phyloP scores from a whole-genome alignment of 2,329 filamentous ascomycete species.

The Simplicillium aogashimaense region DNA sequence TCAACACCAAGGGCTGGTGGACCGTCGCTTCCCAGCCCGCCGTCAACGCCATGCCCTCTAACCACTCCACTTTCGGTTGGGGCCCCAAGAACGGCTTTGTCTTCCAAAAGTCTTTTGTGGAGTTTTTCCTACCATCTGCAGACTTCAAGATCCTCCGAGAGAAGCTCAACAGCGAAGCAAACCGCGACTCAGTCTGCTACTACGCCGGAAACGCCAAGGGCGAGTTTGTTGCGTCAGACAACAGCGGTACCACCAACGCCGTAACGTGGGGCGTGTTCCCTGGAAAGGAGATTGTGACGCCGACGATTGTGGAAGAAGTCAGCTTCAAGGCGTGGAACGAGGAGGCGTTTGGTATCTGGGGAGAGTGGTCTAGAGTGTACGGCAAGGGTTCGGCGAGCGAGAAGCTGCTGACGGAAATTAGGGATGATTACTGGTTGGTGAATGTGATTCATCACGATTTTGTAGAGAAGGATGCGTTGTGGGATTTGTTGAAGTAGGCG shows the following conservation, averaged over 20 bases:
- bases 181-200: slow-evolving; percentile 65
- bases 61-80: slow-evolving; percentile 80
- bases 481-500: slow-evolving; percentile 46
- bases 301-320: slow-evolving; percentile 92
- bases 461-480: slow-evolving; percentile 60
- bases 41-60: slow-evolving; percentile 74
- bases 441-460: slow-evolving; percentile 82
- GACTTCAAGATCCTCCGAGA: slow-evolving; percentile 62
- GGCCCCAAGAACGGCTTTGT: slow-evolving; percentile 87
- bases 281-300: slow-evolving; percentile 90
- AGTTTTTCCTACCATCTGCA: slow-evolving; percentile 73
- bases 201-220: slow-evolving; percentile 74
- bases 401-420: slow-evolving; percentile 56
- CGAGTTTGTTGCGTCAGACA: slow-evolving; percentile 67
- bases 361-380: slow-evolving; percentile 87
- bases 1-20: slow-evolving; percentile 87
- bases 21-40: slow-evolving; percentile 92
- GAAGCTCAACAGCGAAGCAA: slow-evolving; percentile 47
- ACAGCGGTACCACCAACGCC: slow-evolving; percentile 63
- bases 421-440: slow-evolving; percentile 73
- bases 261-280: slow-evolving; percentile 97
- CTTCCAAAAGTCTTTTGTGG: slow-evolving; percentile 97
- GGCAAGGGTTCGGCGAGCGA: slow-evolving; percentile 62
- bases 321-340: slow-evolving; percentile 91
- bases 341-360: slow-evolving; percentile 93